phyloP scores from a whole-genome alignment of 1,284 basidiomycete genomes.

The Boletus semigastroideus region DNA sequence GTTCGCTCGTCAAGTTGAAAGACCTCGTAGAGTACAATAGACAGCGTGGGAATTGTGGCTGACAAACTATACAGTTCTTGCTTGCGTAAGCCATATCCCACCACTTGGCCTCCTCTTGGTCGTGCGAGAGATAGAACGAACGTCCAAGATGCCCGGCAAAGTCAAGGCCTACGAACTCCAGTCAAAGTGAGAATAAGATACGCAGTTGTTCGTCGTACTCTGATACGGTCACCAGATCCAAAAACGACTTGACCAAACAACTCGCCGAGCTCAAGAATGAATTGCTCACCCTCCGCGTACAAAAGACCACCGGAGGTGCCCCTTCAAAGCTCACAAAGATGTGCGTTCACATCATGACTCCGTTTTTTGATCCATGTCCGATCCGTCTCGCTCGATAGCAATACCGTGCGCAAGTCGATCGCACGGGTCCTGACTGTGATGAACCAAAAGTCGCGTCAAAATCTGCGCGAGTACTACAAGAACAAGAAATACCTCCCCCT shows the following conservation, averaged over 20 bases:
- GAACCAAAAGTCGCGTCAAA: slow-evolving; percentile 97
- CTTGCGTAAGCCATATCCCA: slow-evolving; percentile 27
- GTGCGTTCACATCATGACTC: slow-evolving; percentile 50
- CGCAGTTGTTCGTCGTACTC: not conserved
- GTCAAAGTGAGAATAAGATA: slow-evolving; percentile 74
- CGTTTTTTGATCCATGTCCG: not conserved
- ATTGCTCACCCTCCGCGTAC: slow-evolving; percentile 91
- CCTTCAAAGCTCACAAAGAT: slow-evolving; percentile 97
- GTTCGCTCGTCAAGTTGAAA: slow-evolving; percentile 67
- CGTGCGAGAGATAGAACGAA: slow-evolving; percentile 16
- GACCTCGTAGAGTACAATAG: slow-evolving; percentile 52
- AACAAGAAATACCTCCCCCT: slow-evolving; percentile 96
- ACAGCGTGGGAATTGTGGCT: slow-evolving; percentile 36
- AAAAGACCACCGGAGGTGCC: slow-evolving; percentile 97
- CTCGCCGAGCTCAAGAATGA: slow-evolving; percentile 95
- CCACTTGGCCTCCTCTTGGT: slow-evolving; percentile 21
- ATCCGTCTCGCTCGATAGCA: slow-evolving; percentile 49
- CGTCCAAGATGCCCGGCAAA: slow-evolving; percentile 73
- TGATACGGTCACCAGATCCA: slow-evolving; percentile 63
- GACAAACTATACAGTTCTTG: slow-evolving; percentile 37
- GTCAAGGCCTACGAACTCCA: slow-evolving; percentile 99
- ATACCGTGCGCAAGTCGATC: slow-evolving; percentile 97
- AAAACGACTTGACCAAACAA: slow-evolving; percentile 97
- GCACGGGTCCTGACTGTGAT: slow-evolving; percentile 98
- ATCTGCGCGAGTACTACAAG: slow-evolving; percentile 98